These are phyloP conservation scores for Hyaloscypha variabilis DNA, from an alignment of 495 filamentous ascomycete genomes.

Conservation along the genomic window DNA sequence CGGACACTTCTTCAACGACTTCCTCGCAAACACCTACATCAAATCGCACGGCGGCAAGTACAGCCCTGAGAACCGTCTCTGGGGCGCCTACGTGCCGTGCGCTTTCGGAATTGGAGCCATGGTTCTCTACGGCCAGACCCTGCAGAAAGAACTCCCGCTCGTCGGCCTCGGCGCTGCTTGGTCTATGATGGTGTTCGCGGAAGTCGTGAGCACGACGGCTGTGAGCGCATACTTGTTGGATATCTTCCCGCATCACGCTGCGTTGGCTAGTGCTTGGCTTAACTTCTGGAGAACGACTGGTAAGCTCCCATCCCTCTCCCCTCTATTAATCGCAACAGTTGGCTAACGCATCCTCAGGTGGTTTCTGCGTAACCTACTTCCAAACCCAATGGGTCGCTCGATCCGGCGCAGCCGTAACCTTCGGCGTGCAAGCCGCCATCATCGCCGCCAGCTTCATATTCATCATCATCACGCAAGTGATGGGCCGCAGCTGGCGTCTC, in stretches of 20 bases:
- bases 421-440: conserved; percentile 37
- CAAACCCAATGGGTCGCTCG: conserved; percentile 36
- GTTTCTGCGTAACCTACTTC: conserved; percentile 40
- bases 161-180: conserved; percentile 36
- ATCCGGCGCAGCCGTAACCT: conserved; percentile 31
- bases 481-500: conserved; percentile 14
- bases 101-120: conserved; percentile 13
- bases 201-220: conserved; percentile 36
- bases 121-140: conserved; percentile 38
- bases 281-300: conserved; percentile 36
- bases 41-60: conserved; percentile 24
- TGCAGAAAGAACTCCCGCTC: conserved; percentile 36
- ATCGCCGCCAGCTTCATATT: conserved; percentile 21
- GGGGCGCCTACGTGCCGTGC: conserved; percentile 7
- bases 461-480: conserved; percentile 16
- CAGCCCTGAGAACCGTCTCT: conserved; percentile 31
- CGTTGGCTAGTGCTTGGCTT: conserved; percentile 38
- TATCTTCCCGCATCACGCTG: conserved; percentile 38
- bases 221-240: conserved; percentile 43
- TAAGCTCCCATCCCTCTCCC: not conserved
- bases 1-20: conserved; percentile 46
- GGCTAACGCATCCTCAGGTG: conserved; percentile 23
- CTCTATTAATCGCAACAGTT: not conserved
- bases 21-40: conserved; percentile 31
- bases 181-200: conserved; percentile 34